Evolutionary conservation across 2,329 filamentous ascomycete species (phyloP), one percentile per base, ranked within the genome.

Genomic region (Sporothrix curviconia): DNA sequence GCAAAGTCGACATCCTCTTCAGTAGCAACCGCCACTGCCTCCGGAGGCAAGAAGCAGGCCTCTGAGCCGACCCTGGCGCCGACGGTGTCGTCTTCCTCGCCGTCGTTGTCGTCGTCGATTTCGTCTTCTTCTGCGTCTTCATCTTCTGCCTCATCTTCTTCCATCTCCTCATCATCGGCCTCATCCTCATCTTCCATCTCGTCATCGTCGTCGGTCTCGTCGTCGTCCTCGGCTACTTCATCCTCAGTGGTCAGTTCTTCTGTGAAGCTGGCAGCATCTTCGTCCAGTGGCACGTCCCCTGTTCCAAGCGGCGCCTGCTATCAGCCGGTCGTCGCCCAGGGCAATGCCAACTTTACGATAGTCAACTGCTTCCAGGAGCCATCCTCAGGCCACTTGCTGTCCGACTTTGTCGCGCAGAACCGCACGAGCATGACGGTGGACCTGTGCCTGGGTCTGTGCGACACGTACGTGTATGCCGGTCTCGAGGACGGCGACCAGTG

Each of bases 401-500:
- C 60, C 1, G 44, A 55, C 6, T 49, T 60, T 32, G 30, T 53
- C 15, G 42, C 24, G 15, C 40, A 51, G 24, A 44, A 60, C 50
- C 44, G 52, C 32, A 59, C 55, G 15, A 53, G 36, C 28, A 70
- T 72, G 66, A 71, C 67, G 0, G 63, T 70, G 15, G 61, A 63
- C 14, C 58, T 57, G 28, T 72, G 70, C 58, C 65, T 70, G 1
- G 30, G 58, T 7, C 57, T 59, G 46, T 71, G 69, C 66, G 63
- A 60, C 53, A 60, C 62, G 17, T 71, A 68, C 62, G 56, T 60
- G 12, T 73, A 70, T 57, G 70, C 69, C 6, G 73, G 72, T 2
- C 63, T 74, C 17, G 71, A 74, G 63, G 71, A 71, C 56, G 70
- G 70, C 7, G 63, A 65, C 0, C 68, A 75, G 60, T 76, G 75